Evolutionary conservation across 352 stramenopile genomes (phyloP).

Genomic region (Pythium biforme): DNA sequence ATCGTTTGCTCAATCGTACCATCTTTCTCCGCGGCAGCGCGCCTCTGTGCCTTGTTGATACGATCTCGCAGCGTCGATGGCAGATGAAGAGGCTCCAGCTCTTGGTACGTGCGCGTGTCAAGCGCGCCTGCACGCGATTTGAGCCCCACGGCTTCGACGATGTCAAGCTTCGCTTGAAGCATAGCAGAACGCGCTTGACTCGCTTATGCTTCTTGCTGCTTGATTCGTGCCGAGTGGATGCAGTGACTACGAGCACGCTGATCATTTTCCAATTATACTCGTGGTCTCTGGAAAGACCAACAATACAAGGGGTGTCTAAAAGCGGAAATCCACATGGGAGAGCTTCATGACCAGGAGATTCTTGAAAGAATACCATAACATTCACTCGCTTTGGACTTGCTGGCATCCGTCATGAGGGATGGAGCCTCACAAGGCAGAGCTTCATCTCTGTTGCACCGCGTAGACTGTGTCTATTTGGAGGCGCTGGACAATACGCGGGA

Average conservation of each 20-base stretch:
- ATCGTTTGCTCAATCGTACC: constrained; percentile 20
- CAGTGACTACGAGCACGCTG: not conserved
- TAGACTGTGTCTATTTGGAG: constrained; percentile 3
- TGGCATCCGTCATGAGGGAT: not conserved
- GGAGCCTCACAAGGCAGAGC: not conserved
- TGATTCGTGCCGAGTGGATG: not conserved
- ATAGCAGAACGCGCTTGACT: not conserved
- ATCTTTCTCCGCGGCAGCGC: constrained; percentile 66
- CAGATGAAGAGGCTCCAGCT: constrained; percentile 55
- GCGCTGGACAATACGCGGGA: constrained; percentile 34
- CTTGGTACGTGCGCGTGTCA: constrained; percentile 59
- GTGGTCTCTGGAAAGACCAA: not conserved
- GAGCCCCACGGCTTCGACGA: not conserved
- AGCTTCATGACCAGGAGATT: no score
- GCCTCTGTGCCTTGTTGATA: constrained; percentile 58
- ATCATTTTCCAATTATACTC: constrained; percentile 12
- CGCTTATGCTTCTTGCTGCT: not conserved
- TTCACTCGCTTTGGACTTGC: no score
- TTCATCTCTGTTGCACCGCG: not conserved
- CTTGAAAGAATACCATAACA: no score
- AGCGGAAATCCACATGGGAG: not conserved
- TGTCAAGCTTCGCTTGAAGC: not conserved
- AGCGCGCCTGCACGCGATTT: constrained; percentile 29
- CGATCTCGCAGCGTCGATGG: constrained; percentile 61
- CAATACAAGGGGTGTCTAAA: not conserved